Percentiles rank a stretch among this genome's conserved stretches.
Conservation (phyloP, 495 filamentous ascomycete genomes). For the Aspergillus wentii region DNA sequence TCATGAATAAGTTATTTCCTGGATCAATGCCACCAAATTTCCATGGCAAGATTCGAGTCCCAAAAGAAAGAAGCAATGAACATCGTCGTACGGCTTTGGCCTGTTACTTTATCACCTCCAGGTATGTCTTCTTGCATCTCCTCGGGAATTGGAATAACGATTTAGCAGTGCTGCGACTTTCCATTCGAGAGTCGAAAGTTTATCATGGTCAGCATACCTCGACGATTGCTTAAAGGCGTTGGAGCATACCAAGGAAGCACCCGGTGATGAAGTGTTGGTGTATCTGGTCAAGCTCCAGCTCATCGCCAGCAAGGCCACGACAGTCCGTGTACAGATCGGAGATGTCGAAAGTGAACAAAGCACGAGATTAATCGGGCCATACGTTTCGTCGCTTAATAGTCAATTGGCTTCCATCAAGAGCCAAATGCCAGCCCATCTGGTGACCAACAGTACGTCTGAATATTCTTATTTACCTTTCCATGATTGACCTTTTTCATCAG, state of each 20-base stretch:
- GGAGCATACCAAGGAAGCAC: constrained; percentile 27
- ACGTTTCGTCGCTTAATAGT: constrained; percentile 29
- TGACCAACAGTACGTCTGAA: constrained; percentile 30
- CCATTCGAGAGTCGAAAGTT: constrained; percentile 29
- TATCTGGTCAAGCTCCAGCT: constrained; percentile 35
- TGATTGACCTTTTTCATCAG: no score
- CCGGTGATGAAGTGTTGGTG: constrained; percentile 37
- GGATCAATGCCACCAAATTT: not conserved
- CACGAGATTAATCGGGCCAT: constrained; percentile 20
- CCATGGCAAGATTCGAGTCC: constrained; percentile 6
- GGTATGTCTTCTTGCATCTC: constrained; percentile 20
- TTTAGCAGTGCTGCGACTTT: constrained; percentile 27
- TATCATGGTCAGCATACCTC: constrained; percentile 39
- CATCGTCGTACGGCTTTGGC: constrained; percentile 43
- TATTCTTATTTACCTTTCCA: no score
- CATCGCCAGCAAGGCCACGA: constrained; percentile 17
- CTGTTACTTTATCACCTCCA: constrained; percentile 39
- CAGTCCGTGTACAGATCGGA: constrained; percentile 1
- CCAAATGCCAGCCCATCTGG: constrained; percentile 19
- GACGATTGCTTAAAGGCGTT: constrained; percentile 37
- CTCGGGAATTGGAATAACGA: not conserved
- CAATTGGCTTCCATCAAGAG: constrained; percentile 26
- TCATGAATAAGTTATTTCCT: not conserved
- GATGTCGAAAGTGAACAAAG: constrained; percentile 5
- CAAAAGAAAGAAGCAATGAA: constrained; percentile 26